These are phyloP conservation scores for Leccinum pseudoinsigne DNA, from an alignment of 1,284 basidiomycete genomes.

Conservation along the genomic window DNA sequence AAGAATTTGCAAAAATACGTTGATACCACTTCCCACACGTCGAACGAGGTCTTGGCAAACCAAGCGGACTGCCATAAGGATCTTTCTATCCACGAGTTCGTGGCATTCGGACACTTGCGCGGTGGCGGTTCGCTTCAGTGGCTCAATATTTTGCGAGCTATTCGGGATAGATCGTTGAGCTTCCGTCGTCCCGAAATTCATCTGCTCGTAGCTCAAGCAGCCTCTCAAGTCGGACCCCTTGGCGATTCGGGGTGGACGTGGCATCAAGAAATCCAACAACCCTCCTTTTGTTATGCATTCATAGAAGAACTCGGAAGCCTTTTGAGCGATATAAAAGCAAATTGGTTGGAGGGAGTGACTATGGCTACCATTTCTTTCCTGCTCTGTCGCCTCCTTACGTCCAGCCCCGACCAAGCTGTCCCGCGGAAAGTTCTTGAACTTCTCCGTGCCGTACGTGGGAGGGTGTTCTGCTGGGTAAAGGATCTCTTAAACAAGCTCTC, in stretches of 20 bases:
- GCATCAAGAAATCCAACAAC: constrained; percentile 36
- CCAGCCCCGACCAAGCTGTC: constrained; percentile 15
- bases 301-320: constrained; percentile 36
- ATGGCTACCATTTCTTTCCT: constrained; percentile 40
- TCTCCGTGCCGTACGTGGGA: constrained; percentile 32
- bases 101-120: constrained; percentile 44
- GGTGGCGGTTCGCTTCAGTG: constrained; percentile 46
- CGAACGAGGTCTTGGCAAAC: constrained; percentile 44
- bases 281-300: constrained; percentile 36
- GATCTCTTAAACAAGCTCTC: constrained; percentile 32
- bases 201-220: constrained; percentile 40
- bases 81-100: constrained; percentile 43
- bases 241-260: constrained; percentile 26
- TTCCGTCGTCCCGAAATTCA: constrained; percentile 42
- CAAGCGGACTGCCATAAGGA: constrained; percentile 40
- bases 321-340: constrained; percentile 33
- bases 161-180: constrained; percentile 37
- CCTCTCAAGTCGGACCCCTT: constrained; percentile 42
- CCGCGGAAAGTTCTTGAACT: constrained; percentile 20
- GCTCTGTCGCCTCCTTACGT: constrained; percentile 36
- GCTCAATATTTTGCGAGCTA: constrained; percentile 47
- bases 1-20: constrained; percentile 38
- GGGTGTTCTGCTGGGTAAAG: constrained; percentile 38
- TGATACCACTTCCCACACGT: constrained; percentile 36
- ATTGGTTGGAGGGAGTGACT: constrained; percentile 43